Evolutionary conservation across 495 filamentous ascomycete genomes (phyloP).

Genomic region (Arthonia radiata): DNA sequence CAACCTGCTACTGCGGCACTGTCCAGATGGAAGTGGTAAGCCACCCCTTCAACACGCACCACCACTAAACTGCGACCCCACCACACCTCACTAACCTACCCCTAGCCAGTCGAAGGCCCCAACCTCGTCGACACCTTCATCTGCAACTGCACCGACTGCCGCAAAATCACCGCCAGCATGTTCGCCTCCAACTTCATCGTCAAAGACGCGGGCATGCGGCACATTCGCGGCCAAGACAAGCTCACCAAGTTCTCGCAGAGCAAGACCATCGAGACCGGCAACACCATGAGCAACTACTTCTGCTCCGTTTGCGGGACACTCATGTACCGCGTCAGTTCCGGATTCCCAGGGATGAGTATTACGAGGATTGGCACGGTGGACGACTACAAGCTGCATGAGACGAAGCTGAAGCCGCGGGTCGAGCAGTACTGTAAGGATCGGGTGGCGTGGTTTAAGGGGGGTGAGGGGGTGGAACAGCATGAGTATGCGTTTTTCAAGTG

Average conservation of each 20-base stretch:
- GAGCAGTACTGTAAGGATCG: conserved; percentile 22
- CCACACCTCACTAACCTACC: conserved; percentile 10
- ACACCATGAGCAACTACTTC: conserved; percentile 29
- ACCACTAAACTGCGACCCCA: conserved; percentile 2
- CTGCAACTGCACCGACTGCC: conserved; percentile 32
- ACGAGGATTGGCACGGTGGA: conserved; percentile 28
- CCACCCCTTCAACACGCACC: conserved; percentile 2
- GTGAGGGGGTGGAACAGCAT: conserved; percentile 8
- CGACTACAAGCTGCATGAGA: conserved; percentile 26
- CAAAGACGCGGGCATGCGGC: conserved; percentile 15
- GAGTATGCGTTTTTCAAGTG: too few species aligned
- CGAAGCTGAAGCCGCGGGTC: conserved; percentile 19
- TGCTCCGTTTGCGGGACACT: conserved; percentile 27
- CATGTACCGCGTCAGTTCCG: conserved; percentile 21
- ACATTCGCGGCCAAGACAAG: conserved; percentile 21
- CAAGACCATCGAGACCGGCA: conserved; percentile 16
- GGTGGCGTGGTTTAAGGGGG: conserved; percentile 17
- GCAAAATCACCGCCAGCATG: conserved; percentile 33
- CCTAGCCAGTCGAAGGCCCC: background rate
- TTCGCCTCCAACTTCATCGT: conserved; percentile 31
- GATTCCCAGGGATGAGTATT: conserved; percentile 17
- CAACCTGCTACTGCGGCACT: conserved; percentile 27
- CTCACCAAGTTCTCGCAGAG: conserved; percentile 18
- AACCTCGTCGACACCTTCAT: conserved; percentile 25
- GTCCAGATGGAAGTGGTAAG: conserved; percentile 27